phyloP scores from a whole-genome alignment of 1,284 basidiomycete species.

The Cyathus olla region DNA sequence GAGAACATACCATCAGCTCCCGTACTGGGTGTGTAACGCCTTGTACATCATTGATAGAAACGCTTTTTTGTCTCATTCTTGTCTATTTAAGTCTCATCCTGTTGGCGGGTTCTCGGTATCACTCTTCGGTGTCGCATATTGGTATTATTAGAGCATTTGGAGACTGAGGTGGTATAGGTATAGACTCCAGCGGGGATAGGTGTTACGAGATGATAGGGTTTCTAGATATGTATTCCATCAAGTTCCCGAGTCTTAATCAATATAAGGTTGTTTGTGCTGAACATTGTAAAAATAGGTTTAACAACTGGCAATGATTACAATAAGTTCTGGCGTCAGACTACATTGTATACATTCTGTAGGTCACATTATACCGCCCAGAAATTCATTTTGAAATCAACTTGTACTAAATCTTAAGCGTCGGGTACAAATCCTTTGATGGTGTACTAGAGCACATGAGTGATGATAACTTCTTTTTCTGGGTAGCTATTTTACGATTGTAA shows the following conservation, averaged over 20 bases:
- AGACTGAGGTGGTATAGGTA: slow-evolving; percentile 65
- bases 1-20: slow-evolving; percentile 65
- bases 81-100: slow-evolving; percentile 58
- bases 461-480: too few species aligned
- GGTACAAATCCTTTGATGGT: too few species aligned
- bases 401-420: too few species aligned
- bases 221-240: slow-evolving; percentile 54
- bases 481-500: too few species aligned
- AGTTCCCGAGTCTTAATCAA: slow-evolving; percentile 15
- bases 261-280: background rate
- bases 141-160: slow-evolving; percentile 68
- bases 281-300: too few species aligned
- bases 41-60: background rate
- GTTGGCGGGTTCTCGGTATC: slow-evolving; percentile 62
- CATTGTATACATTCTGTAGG: too few species aligned
- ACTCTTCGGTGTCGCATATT: slow-evolving; percentile 65
- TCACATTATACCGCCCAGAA: too few species aligned
- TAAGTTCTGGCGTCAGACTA: too few species aligned
- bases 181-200: slow-evolving; percentile 56
- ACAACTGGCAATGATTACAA: too few species aligned
- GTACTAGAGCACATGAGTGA: too few species aligned
- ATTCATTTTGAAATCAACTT: too few species aligned
- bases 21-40: slow-evolving; percentile 68
- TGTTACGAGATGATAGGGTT: slow-evolving; percentile 65
- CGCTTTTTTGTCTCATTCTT: background rate